Evolutionary conservation across 139 green algal species (phyloP).

Genomic region (Tetratostichococcus sp.): DNA sequence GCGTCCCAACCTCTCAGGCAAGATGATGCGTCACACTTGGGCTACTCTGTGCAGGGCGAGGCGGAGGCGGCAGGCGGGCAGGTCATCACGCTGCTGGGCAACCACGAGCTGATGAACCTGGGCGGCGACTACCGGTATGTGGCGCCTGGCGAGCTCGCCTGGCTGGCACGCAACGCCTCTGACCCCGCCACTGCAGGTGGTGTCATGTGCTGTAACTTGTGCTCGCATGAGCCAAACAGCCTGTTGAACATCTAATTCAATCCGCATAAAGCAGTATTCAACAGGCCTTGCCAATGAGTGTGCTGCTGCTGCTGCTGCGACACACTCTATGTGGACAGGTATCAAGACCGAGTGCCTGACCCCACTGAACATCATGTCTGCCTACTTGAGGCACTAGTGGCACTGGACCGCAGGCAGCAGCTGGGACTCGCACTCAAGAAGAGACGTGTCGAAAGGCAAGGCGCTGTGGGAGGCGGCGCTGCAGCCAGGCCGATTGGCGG

Average conservation of each 20-base stretch:
- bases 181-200: not conserved
- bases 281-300: too few species aligned
- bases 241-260: too few species aligned
- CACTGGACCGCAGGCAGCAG: not conserved
- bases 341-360: too few species aligned
- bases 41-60: constrained; percentile 9
- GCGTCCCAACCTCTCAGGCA: too few species aligned
- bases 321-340: too few species aligned
- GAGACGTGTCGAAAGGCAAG: not conserved
- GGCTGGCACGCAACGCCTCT: constrained; percentile 1
- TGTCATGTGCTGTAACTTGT: not conserved
- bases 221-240: too few species aligned
- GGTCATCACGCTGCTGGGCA: constrained; percentile 22
- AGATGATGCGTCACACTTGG: too few species aligned
- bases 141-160: not conserved
- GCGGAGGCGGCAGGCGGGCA: constrained; percentile 15
- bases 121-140: constrained; percentile 13
- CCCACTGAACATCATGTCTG: too few species aligned
- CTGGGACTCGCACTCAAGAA: not conserved
- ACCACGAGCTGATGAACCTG: constrained; percentile 33
- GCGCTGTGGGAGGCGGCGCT: not conserved
- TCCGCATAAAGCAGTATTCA: too few species aligned
- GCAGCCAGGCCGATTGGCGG: not conserved
- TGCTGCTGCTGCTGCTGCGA: too few species aligned
- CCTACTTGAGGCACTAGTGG: too few species aligned